These are phyloP conservation scores for Hysterium pulicare DNA, from an alignment of 2,329 filamentous ascomycete genomes.

Conservation along the genomic window DNA sequence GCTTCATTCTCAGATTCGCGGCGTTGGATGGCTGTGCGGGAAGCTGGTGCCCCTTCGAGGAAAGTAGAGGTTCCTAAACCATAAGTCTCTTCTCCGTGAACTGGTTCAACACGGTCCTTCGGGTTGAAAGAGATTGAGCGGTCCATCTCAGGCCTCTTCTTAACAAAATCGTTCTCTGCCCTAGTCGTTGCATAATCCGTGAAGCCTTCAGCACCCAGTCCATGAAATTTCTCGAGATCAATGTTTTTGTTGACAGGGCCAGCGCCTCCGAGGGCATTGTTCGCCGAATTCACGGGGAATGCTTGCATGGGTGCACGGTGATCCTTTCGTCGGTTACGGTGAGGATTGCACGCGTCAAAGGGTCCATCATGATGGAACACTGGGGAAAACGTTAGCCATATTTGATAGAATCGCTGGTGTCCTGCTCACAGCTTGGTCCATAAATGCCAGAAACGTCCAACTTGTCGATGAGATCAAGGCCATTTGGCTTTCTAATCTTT, in stretches of 20 bases:
- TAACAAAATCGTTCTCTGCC: slow-evolving; percentile 30
- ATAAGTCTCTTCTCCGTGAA: slow-evolving; percentile 79
- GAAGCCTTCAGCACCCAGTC: slow-evolving; percentile 80
- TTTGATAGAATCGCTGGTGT: slow-evolving; percentile 3
- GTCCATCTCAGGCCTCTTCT: slow-evolving; percentile 35
- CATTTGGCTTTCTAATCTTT: slow-evolving; percentile 41
- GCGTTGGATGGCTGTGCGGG: slow-evolving; percentile 72
- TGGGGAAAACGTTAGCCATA: slow-evolving; percentile 37
- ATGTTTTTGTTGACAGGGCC: slow-evolving; percentile 79
- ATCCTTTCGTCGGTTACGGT: slow-evolving; percentile 82
- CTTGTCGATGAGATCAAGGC: slow-evolving; percentile 90
- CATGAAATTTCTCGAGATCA: slow-evolving; percentile 86
- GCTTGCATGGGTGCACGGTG: slow-evolving; percentile 91
- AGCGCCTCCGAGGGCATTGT: slow-evolving; percentile 85
- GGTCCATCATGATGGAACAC: slow-evolving; percentile 98
- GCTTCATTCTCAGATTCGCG: slow-evolving; percentile 66
- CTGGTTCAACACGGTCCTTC: slow-evolving; percentile 55
- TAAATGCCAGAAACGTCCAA: slow-evolving; percentile 95
- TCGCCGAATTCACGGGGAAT: slow-evolving; percentile 86
- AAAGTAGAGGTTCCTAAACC: slow-evolving; percentile 94
- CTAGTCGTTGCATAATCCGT: slow-evolving; percentile 65
- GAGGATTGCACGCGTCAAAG: slow-evolving; percentile 93
- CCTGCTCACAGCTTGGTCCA: slow-evolving; percentile 75
- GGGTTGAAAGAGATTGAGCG: slow-evolving; percentile 31
- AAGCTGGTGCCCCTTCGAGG: slow-evolving; percentile 87